Conservation (phyloP, 805 yeast genomes). For the Wickerhamiella kazuoi region DNA sequence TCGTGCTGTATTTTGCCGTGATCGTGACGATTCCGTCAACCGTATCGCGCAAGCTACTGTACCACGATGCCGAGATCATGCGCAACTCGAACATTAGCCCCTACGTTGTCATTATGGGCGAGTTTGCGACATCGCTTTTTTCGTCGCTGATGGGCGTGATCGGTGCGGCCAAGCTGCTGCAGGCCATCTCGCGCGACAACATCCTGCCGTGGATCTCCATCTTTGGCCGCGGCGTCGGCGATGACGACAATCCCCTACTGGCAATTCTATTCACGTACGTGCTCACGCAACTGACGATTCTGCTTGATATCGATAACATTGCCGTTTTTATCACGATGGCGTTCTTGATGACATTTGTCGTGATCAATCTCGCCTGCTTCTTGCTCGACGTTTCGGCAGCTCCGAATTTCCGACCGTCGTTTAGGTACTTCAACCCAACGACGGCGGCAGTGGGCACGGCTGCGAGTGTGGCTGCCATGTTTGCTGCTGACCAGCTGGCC, state of each 20-base stretch:
- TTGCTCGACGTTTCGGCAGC: conserved; percentile 76
- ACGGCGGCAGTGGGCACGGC: conserved; percentile 69
- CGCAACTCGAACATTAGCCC: conserved; percentile 64
- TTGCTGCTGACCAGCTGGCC: conserved; percentile 79
- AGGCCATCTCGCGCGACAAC: conserved; percentile 78
- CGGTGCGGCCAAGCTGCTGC: conserved; percentile 82
- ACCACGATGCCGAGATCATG: conserved; percentile 66
- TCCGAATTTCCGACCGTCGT: conserved; percentile 96
- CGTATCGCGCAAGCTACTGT: conserved; percentile 61
- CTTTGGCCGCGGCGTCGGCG: conserved; percentile 35
- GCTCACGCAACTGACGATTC: conserved; percentile 65
- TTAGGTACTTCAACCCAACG: conserved; percentile 62
- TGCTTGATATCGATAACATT: conserved; percentile 82
- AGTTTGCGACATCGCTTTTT: conserved; percentile 74
- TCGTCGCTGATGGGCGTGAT: conserved; percentile 90
- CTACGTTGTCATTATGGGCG: conserved; percentile 64
- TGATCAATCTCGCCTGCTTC: conserved; percentile 86
- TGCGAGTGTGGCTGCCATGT: conserved; percentile 68
- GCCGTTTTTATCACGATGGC: conserved; percentile 97
- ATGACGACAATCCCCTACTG: conserved; percentile 38
- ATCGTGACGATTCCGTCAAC: conserved; percentile 65
- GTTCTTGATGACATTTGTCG: conserved; percentile 85
- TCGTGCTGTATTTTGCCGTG: conserved; percentile 58
- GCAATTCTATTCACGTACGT: conserved; percentile 65
- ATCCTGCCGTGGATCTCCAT: conserved; percentile 62